phyloP scores from a whole-genome alignment of 139 green algal species.

The Closterium sp. region DNA sequence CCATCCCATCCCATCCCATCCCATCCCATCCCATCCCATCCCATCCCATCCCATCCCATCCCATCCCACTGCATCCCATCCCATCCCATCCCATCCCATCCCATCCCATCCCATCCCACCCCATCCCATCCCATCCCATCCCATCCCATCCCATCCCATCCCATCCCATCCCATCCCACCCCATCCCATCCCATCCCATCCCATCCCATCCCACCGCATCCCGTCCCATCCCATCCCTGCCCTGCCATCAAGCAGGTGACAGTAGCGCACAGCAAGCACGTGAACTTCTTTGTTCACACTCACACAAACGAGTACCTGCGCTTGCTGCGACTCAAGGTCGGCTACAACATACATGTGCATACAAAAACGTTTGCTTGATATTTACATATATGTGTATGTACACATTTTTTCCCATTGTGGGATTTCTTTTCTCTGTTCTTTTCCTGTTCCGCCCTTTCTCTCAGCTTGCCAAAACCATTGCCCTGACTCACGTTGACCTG shows the following conservation, averaged over 20 bases:
- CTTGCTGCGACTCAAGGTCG: conserved; percentile 4
- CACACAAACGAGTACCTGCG: conserved; percentile 42
- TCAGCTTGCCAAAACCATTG: too few relatives aligned
- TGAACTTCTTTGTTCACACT: conserved; percentile 2
- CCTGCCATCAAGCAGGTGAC: background rate
- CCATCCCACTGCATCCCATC: too few relatives aligned
- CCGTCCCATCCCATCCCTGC: conserved; percentile 2
- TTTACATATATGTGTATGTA: too few relatives aligned
- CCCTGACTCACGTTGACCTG: background rate
- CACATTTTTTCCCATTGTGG: too few relatives aligned
- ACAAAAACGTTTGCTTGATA: too few relatives aligned
- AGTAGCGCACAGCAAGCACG: background rate
- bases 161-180: conserved; percentile 9
- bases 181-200: conserved; percentile 17
- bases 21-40: conserved; percentile 18
- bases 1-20: conserved; percentile 14
- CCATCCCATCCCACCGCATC: conserved; percentile 16
- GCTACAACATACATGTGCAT: background rate
- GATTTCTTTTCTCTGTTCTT: too few relatives aligned
- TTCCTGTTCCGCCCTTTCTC: too few relatives aligned
- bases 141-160: conserved; percentile 3
- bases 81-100: conserved; percentile 13
- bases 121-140: conserved; percentile 15
- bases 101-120: conserved; percentile 14
- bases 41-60: conserved; percentile 7